Evolutionary conservation across 78 protist species (phyloP).

Genomic region (Monosiga brevicollis): DNA sequence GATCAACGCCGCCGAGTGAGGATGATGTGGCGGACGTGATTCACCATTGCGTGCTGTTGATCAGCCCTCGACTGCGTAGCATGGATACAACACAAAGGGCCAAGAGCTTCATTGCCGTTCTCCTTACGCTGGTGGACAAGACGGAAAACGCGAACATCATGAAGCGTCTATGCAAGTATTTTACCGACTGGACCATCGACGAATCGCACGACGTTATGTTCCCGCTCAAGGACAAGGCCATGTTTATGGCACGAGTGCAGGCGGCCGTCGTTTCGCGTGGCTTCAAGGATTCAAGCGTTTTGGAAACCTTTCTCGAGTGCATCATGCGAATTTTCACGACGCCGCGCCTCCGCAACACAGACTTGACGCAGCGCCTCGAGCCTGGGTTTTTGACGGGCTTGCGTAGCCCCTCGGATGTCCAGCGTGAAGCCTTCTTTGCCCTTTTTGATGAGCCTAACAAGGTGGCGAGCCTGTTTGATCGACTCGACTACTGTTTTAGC

Average conservation of each 20-base stretch:
- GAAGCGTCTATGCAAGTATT: not conserved
- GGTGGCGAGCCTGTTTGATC: not conserved
- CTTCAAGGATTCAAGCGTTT: not conserved
- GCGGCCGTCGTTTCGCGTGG: not conserved
- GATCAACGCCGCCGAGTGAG: too few species aligned
- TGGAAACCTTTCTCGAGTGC: not conserved
- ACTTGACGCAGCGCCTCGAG: not conserved
- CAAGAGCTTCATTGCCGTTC: not conserved
- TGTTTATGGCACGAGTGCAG: not conserved
- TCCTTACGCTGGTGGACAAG: not conserved
- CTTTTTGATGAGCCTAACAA: not conserved
- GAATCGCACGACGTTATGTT: not conserved
- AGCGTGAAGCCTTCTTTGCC: not conserved
- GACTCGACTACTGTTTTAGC: not conserved
- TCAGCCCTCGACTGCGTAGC: too few species aligned
- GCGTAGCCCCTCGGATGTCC: not conserved
- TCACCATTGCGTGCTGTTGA: too few species aligned
- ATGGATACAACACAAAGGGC: too few species aligned
- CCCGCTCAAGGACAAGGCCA: not conserved
- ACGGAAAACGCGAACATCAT: not conserved
- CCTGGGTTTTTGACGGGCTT: not conserved
- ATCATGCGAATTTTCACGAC: not conserved
- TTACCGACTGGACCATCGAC: not conserved
- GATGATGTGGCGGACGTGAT: too few species aligned
- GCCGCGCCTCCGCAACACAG: not conserved